These are phyloP conservation scores for Curvularia lunata DNA, from an alignment of 2,329 filamentous ascomycete genomes.

Conservation along the genomic window DNA sequence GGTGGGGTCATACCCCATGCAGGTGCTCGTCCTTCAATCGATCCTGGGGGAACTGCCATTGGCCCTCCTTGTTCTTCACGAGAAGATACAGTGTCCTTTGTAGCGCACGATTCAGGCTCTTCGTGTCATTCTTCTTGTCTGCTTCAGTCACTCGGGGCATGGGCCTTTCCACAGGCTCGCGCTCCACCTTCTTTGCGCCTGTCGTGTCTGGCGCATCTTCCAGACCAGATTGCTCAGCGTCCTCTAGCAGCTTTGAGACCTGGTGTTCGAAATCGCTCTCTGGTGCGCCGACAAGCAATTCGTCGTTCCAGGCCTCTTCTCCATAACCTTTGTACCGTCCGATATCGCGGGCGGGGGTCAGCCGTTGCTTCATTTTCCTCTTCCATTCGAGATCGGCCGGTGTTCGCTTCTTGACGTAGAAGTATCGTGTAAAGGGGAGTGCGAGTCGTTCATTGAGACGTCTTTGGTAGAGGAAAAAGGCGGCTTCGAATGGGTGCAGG, in stretches of 20 bases:
- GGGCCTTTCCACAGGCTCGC: constrained; percentile 73
- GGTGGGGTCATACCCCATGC: constrained; percentile 71
- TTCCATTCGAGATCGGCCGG: constrained; percentile 88
- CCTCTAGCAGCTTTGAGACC: constrained; percentile 72
- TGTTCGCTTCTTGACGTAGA: constrained; percentile 94
- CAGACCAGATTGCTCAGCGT: constrained; percentile 67
- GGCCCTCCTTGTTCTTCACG: constrained; percentile 72
- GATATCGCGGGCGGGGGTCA: constrained; percentile 81
- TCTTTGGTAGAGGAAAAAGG: constrained; percentile 97
- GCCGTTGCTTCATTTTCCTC: constrained; percentile 78
- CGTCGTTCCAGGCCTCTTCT: constrained; percentile 86
- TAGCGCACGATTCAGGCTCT: constrained; percentile 78
- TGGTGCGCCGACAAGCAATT: constrained; percentile 76
- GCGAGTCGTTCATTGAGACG: constrained; percentile 91
- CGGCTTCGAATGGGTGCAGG: constrained; percentile 85
- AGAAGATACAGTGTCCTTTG: constrained; percentile 87
- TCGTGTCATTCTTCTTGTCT: constrained; percentile 74
- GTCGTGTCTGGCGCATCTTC: constrained; percentile 49
- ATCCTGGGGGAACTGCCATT: constrained; percentile 84
- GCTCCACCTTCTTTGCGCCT: constrained; percentile 52
- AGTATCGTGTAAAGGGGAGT: constrained; percentile 84
- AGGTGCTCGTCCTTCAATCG: constrained; percentile 76
- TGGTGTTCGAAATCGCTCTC: constrained; percentile 69
- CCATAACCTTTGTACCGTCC: constrained; percentile 80
- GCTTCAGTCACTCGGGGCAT: constrained; percentile 76